Evolutionary conservation across 495 filamentous ascomycete species (phyloP), one percentile per base, ranked within the genome.

Genomic region (Echria macrotheca): DNA sequence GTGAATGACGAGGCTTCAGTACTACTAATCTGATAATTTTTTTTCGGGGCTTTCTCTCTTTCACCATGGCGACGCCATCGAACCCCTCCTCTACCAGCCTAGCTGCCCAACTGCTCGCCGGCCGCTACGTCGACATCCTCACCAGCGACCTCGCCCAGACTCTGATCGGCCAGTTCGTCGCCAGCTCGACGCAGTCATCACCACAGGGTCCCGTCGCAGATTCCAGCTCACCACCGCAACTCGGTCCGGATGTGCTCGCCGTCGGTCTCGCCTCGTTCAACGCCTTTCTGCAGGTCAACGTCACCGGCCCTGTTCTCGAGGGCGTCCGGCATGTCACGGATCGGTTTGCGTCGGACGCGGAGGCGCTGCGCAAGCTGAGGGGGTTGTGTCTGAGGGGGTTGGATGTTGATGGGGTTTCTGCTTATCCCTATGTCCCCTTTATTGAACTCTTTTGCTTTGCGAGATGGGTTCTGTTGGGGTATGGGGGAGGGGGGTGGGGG

Each of bases 281-380:
- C 58, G 78, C 81, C n/a, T 97, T 97, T 64, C 64, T 96, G 17
- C 93, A 97, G 55, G 82, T 83, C 1, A 97, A 89, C 64, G 86
- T 96, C 43, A 96, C 93, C 11, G 93, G 93, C 0, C 94, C 91
- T 0, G 69, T 89, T n/a, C 66, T 91, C 15, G 80, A 82, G 5
- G 51, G 58, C 17, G 41, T 63, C 7, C 38, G 64, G 0, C 22
- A 50, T 0, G 36, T 63, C 6, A 62, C 73, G 31, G 32, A 40
- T 2, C 44, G 59, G 4, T 69, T 74, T 32, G 10, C 49, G 1
- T 46, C 31, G 2, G 23, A 35, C n/a, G 25, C 10, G 0, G 19
- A 46, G 17, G 25, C 12, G 8, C 53, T 21, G 2, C 43, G 36
- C 11, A 4, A 24, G 0, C 38, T 54, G 8, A 39, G 47, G 9